phyloP scores from a whole-genome alignment of 2,329 filamentous ascomycete genomes.

The Rhynchosporium secalis region DNA sequence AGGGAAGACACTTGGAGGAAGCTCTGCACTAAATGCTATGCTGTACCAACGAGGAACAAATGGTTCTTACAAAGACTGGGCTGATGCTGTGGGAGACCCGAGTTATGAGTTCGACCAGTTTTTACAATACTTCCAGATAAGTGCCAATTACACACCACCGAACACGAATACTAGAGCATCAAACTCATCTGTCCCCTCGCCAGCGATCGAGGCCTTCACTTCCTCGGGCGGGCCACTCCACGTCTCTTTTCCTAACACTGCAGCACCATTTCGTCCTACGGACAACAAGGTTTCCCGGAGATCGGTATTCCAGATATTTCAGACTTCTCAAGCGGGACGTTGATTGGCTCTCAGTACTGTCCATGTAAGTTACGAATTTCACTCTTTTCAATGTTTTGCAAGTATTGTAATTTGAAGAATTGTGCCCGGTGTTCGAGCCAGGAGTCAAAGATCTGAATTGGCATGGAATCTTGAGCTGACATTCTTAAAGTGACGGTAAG shows the following conservation, averaged over 20 bases:
- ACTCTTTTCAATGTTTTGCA: slow-evolving; percentile 33
- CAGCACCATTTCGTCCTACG: neutral
- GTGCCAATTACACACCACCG: slow-evolving; percentile 28
- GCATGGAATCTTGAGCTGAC: too few species aligned
- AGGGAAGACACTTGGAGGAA: slow-evolving; percentile 41
- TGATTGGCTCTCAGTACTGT: slow-evolving; percentile 26
- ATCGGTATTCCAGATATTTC: too few species aligned
- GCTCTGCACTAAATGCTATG: slow-evolving; percentile 44
- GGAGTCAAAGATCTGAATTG: too few species aligned
- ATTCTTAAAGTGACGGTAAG: too few species aligned
- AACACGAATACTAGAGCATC: slow-evolving; percentile 30
- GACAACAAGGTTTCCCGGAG: neutral
- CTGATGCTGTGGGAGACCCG: slow-evolving; percentile 43
- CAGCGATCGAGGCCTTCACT: neutral
- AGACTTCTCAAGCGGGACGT: neutral
- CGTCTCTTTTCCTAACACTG: neutral
- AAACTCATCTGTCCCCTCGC: slow-evolving; percentile 32
- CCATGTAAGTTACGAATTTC: slow-evolving; percentile 42
- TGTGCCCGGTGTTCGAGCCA: too few species aligned
- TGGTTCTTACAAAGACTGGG: slow-evolving; percentile 42
- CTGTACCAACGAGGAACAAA: slow-evolving; percentile 43
- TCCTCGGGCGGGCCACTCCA: neutral
- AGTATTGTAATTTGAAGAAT: too few species aligned
- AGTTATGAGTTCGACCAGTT: slow-evolving; percentile 49
- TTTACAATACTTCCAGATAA: slow-evolving; percentile 47